A percentile compares a stretch with the other conserved stretches of the same genome.
These are phyloP conservation scores for Cucumis cinereus DNA, from an alignment of 306 rosid species.

Conservation along the genomic window DNA sequence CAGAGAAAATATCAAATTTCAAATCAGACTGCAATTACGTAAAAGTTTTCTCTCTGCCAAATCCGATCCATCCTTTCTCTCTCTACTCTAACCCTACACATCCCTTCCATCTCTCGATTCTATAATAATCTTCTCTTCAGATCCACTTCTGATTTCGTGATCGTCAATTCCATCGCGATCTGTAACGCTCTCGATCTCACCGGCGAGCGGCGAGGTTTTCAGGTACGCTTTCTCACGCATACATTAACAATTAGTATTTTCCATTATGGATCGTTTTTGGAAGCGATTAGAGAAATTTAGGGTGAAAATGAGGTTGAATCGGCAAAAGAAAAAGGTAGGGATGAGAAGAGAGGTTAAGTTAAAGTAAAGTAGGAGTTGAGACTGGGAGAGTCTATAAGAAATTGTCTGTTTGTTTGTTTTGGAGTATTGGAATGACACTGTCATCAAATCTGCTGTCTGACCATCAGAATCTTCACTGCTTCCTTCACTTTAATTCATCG, in stretches of 20 bases:
- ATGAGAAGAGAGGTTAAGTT: neutral
- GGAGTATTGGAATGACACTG: neutral
- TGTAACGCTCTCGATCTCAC: neutral
- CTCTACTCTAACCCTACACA: neutral
- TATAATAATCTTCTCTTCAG: neutral
- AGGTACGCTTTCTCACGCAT: neutral
- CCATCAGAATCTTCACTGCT: neutral
- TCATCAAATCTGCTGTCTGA: neutral
- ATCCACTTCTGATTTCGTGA: neutral
- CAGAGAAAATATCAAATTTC: no score
- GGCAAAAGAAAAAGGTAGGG: neutral
- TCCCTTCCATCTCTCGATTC: neutral
- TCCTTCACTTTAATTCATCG: neutral
- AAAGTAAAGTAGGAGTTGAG: neutral
- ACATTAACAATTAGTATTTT: no score
- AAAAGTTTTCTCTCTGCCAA: no score
- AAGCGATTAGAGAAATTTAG: neutral
- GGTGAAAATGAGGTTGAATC: neutral
- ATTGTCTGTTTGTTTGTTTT: neutral
- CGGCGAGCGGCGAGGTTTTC: neutral
- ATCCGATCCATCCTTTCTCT: no score
- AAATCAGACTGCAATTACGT: no score
- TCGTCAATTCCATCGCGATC: neutral
- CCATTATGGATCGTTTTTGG: neutral
- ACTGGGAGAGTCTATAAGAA: neutral